phyloP scores from a whole-genome alignment of 2,329 filamentous ascomycete genomes.

The Ophiostoma sp. region DNA sequence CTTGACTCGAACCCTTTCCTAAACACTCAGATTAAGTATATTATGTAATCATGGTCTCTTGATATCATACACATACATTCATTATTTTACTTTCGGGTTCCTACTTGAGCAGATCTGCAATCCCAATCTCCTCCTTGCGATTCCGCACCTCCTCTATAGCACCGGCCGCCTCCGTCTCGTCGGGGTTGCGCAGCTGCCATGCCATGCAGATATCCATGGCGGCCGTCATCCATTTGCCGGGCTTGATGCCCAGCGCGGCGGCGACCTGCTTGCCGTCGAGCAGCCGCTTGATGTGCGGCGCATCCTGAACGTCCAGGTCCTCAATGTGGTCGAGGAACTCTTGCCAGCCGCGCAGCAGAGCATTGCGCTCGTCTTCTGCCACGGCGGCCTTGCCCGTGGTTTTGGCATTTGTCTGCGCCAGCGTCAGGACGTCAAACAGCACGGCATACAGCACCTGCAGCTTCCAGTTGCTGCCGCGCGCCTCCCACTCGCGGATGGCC shows the following conservation, averaged over 20 bases:
- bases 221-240: slow-evolving; percentile 77
- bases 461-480: slow-evolving; percentile 58
- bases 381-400: slow-evolving; percentile 18
- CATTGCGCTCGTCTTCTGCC: slow-evolving; percentile 37
- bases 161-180: slow-evolving; percentile 51
- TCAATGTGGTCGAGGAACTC: slow-evolving; percentile 51
- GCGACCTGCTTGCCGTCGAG: slow-evolving; percentile 72
- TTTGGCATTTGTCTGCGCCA: not conserved
- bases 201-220: slow-evolving; percentile 75
- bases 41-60: not conserved
- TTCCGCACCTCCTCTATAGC: slow-evolving; percentile 56
- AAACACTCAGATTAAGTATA: not conserved
- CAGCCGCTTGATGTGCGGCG: slow-evolving; percentile 54
- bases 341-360: slow-evolving; percentile 49
- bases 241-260: slow-evolving; percentile 60
- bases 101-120: slow-evolving; percentile 28
- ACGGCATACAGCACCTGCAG: slow-evolving; percentile 64
- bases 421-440: slow-evolving; percentile 53
- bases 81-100: not conserved
- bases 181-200: slow-evolving; percentile 83
- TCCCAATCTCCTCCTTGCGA: slow-evolving; percentile 49
- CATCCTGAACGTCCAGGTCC: slow-evolving; percentile 53
- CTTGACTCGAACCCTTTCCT: not conserved
- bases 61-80: not conserved
- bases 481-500: slow-evolving; percentile 67